A percentile compares a stretch with the other conserved stretches of the same genome.
Conservation (phyloP, 2,329 filamentous ascomycete species). For the Daldinia eschscholtzii region DNA sequence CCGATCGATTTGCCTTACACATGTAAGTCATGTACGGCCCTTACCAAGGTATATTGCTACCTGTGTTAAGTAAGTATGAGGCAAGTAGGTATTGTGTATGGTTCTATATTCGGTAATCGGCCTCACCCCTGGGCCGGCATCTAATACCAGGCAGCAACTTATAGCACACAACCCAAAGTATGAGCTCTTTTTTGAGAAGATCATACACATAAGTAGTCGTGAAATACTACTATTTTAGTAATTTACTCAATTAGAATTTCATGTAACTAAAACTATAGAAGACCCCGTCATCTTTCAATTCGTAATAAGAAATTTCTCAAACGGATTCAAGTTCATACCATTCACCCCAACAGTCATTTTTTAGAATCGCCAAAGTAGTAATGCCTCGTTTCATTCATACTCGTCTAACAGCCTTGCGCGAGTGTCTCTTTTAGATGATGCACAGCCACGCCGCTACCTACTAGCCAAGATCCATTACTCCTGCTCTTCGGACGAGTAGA, state of each 20-base stretch:
- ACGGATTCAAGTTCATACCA: background rate
- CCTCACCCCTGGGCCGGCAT: background rate
- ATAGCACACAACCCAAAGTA: background rate
- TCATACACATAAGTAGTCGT: background rate
- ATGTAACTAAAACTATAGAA: background rate
- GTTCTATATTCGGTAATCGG: background rate
- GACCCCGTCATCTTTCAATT: too few species aligned
- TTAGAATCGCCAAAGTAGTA: constrained; percentile 12
- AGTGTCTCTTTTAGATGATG: constrained; percentile 13
- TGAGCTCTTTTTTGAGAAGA: background rate
- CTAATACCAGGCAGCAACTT: constrained; percentile 3
- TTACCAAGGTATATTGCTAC: background rate
- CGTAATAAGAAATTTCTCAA: background rate
- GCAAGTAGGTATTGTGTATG: background rate
- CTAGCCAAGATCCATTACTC: constrained; percentile 6
- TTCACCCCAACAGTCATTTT: constrained; percentile 2
- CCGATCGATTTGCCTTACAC: constrained; percentile 15
- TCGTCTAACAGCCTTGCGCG: constrained; percentile 26
- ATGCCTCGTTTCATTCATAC: constrained; percentile 37
- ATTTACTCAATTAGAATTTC: background rate
- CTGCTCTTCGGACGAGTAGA: constrained; percentile 63
- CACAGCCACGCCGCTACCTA: constrained; percentile 20
- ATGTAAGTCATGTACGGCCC: background rate
- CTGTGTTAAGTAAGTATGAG: background rate
- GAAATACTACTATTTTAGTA: background rate